phyloP scores from a whole-genome alignment of 768 basidiomycete genomes.

The Leccinum disarticulatum region DNA sequence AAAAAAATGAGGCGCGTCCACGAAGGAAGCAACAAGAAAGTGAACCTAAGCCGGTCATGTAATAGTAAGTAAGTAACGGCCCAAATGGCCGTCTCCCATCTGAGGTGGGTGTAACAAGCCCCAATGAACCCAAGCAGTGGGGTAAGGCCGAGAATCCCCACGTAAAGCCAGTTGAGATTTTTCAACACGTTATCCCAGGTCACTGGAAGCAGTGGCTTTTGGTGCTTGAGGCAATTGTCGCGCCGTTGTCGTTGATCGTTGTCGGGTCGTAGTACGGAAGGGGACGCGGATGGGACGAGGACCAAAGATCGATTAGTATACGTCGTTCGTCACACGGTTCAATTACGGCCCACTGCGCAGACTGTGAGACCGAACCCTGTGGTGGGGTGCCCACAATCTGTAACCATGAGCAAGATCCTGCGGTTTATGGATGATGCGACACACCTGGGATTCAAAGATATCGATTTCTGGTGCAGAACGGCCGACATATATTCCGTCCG shows the following conservation, averaged over 20 bases:
- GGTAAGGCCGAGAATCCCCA: conserved; percentile 67
- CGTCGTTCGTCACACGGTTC: background rate
- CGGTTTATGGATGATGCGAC: conserved; percentile 2
- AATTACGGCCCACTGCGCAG: conserved; percentile 77
- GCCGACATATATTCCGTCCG: conserved; percentile 78
- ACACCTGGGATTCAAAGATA: conserved; percentile 80
- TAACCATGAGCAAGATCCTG: conserved; percentile 15
- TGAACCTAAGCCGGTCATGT: conserved; percentile 79
- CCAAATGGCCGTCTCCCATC: conserved; percentile 75
- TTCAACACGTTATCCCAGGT: conserved; percentile 54
- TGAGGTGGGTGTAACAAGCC: conserved; percentile 59
- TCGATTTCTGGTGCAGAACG: conserved; percentile 89
- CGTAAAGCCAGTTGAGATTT: conserved; percentile 78
- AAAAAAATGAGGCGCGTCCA: background rate
- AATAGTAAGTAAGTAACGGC: conserved; percentile 70
- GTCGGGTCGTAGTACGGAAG: too few species aligned
- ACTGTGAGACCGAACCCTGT: conserved; percentile 74
- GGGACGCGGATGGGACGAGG: too few species aligned
- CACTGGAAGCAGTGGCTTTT: conserved; percentile 68
- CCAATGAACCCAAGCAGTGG: conserved; percentile 78
- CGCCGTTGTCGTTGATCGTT: too few species aligned
- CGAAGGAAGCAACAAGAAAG: conserved; percentile 20
- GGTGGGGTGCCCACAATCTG: conserved; percentile 38
- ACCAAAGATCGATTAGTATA: conserved; percentile 5
- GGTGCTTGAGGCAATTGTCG: conserved; percentile 62